Base-by-base conservation (phyloP, 1,284 basidiomycete species). In the Xerocomus nothofagi region DNA sequence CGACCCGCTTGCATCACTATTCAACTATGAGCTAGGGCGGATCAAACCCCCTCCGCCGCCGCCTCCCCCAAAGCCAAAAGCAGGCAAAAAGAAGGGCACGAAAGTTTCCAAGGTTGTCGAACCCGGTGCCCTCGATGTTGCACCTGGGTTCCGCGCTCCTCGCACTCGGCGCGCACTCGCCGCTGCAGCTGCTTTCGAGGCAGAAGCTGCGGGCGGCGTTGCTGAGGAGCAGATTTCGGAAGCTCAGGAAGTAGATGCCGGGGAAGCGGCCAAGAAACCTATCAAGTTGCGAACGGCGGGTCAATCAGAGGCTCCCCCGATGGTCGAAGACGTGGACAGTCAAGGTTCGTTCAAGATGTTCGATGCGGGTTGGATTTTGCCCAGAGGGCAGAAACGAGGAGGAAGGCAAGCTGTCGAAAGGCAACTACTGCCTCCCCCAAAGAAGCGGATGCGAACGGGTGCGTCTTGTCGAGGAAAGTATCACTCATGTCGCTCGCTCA, bases 351-450 rank as follows among this genome's bases (percentile, higher is more conserved):
- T 96, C 76, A 81, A 75, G 62, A 73, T 86, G 70, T 97, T 96
- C 71, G 86, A 97, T 56, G 73, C 77, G 18, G 93, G 93, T 2
- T 97, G 93, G 93, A 91, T 96, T 15, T 71, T 96, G 15, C 90
- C 92, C 9, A 74, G 82, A 9, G 90, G 86, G 26, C 78, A 81
- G 38, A 80, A 81, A 57, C 76, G 84, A 31, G 78, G 77, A 40
- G 82, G 78, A 15, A 74, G 80, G 21, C 66, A 71, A 21, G 66
- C 72, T 8, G 55, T 75, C 8, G 78, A 81, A 37, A 71, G 71
- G 33, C 66, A 63, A 14, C 47, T 65, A 9, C 51, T 70, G 21
- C 75, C 73, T 34, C 76, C 66, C 6, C 71, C 72, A 11, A 79
- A 68, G 65, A 87, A 86, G 67, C 76, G 72, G 39, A 67, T 68